Conservation (phyloP, 352 stramenopile genomes). For the Chloridella minuta region DNA sequence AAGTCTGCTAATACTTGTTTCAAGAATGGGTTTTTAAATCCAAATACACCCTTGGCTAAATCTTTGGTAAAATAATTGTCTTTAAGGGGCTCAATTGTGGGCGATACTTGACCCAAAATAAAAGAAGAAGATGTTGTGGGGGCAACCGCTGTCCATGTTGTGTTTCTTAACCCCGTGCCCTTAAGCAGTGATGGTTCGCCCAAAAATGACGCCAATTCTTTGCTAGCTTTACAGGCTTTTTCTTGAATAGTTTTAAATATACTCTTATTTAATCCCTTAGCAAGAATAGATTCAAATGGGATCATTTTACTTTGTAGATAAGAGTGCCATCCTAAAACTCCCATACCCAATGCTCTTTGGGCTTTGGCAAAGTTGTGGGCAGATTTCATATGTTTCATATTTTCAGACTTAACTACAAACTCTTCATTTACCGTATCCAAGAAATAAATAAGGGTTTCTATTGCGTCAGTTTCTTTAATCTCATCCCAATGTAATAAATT, state of each 20-base stretch:
- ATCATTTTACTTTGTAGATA: not conserved
- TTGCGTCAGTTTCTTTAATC: conserved; percentile 12
- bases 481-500: conserved; percentile 13
- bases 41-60: not conserved
- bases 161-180: not conserved
- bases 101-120: conserved; percentile 12
- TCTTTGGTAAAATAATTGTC: conserved; percentile 11
- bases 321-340: conserved; percentile 9
- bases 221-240: not conserved
- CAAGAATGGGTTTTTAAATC: conserved; percentile 4
- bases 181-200: too few species aligned
- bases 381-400: not conserved
- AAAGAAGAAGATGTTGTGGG: conserved; percentile 11
- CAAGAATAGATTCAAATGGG: not conserved
- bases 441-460: not conserved
- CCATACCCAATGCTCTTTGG: not conserved
- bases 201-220: too few species aligned
- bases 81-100: conserved; percentile 10
- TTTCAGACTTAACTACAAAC: conserved; percentile 12
- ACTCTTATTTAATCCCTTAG: not conserved
- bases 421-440: not conserved
- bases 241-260: conserved; percentile 11
- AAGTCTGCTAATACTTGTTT: conserved; percentile 2
- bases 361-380: not conserved
- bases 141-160: not conserved